These are phyloP conservation scores for Chlorella sp. DNA, from an alignment of 139 green algal species.

Conservation along the genomic window DNA sequence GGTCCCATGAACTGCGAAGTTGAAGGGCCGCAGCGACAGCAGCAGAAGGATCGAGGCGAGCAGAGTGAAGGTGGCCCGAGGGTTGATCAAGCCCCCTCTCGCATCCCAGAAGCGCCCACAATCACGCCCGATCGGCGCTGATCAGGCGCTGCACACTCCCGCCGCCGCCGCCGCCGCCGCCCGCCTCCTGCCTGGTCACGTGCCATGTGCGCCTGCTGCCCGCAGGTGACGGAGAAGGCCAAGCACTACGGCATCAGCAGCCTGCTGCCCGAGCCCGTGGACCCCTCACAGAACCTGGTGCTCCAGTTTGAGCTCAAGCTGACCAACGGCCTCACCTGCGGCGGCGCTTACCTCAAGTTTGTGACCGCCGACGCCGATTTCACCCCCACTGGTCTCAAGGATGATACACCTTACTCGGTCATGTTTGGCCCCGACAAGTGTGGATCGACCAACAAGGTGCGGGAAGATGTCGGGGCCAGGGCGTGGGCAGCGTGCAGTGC, in stretches of 20 bases:
- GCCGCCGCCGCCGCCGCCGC: background rate
- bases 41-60: too few relatives aligned
- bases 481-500: background rate
- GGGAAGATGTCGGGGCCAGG: background rate
- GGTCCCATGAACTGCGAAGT: background rate
- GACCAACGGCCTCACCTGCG: slow-evolving; percentile 73
- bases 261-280: slow-evolving; percentile 56
- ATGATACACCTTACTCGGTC: slow-evolving; percentile 94
- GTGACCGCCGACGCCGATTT: slow-evolving; percentile 70
- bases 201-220: background rate
- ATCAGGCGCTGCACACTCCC: too few relatives aligned
- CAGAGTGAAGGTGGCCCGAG: too few relatives aligned
- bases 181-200: background rate
- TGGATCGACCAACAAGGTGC: slow-evolving; percentile 79
- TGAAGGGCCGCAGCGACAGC: too few relatives aligned
- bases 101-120: background rate
- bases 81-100: background rate
- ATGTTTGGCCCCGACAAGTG: slow-evolving; percentile 99
- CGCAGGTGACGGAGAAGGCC: slow-evolving; percentile 76
- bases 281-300: slow-evolving; percentile 68
- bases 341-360: slow-evolving; percentile 95
- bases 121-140: too few relatives aligned
- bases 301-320: slow-evolving; percentile 87
- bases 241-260: slow-evolving; percentile 81
- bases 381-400: slow-evolving; percentile 61